Percentiles rank a stretch among this genome's conserved stretches.
Evolutionary conservation across 345 rosid genomes (phyloP).

Genomic region (Salix brachista): DNA sequence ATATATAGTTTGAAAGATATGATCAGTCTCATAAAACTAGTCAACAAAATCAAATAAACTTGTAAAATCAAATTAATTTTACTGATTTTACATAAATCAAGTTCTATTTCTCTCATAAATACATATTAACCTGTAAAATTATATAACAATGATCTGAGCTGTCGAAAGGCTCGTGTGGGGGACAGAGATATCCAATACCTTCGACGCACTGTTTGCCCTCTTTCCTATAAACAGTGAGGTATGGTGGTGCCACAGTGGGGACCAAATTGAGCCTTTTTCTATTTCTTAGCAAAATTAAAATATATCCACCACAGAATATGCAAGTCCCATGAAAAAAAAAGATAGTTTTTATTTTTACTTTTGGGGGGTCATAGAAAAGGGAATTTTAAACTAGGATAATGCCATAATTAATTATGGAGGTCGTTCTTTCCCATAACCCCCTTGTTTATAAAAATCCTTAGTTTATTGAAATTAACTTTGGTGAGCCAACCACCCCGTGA

Average conservation of each 20-base stretch:
- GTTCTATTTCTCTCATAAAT: too few species aligned
- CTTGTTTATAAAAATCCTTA: constrained; percentile 19
- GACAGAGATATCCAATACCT: constrained; percentile 25
- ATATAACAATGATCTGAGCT: neutral
- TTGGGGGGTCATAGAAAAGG: constrained; percentile 18
- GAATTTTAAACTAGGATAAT: constrained; percentile 52
- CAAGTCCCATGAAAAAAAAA: neutral
- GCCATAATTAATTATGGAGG: neutral
- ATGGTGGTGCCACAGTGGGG: constrained; percentile 31
- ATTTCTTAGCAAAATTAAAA: neutral
- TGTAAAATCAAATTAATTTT: too few species aligned
- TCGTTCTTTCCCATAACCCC: constrained; percentile 25
- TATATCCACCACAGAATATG: neutral
- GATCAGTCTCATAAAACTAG: too few species aligned
- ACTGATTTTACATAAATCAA: too few species aligned
- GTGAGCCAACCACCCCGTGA: constrained; percentile 48
- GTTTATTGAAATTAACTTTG: constrained; percentile 20
- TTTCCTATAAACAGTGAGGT: constrained; percentile 11
- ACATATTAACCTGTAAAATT: too few species aligned
- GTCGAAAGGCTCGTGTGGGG: constrained; percentile 20
- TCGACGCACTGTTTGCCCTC: constrained; percentile 14
- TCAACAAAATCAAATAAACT: too few species aligned
- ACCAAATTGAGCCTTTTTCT: constrained; percentile 7
- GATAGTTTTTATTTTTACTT: neutral
- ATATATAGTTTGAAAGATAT: too few species aligned